Evolutionary conservation across 306 rosid genomes (phyloP), one percentile per base, ranked within the genome.

Genomic region (Quillaja saponaria): DNA sequence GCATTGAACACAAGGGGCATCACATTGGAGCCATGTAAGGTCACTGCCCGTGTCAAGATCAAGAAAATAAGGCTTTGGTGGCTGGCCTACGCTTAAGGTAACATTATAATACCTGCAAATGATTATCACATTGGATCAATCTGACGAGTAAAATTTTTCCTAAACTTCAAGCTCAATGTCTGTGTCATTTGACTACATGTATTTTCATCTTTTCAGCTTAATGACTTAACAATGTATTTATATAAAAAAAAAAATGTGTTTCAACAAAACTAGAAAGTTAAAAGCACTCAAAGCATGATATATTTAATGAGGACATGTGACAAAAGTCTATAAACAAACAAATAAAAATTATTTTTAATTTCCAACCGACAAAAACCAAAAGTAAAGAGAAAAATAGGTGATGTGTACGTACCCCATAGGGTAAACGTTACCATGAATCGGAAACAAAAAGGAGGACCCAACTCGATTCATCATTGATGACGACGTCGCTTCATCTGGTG

Each of bases 21-120:
- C 91, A 74, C 97, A 91, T 79, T 88, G 97, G 66, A 91, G 96
- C 97, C 97, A 91, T 55, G 97, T 88, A 68, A 91, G 96, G 71
- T 91, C 97, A 76, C 97, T 91, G 28, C 97, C 97, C 0, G 96
- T 88, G 75, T 91, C 97, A 35, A 94, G 76, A 78, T 91, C 97
- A 31, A 91, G 76, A 84, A 80, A 91, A 67, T 85, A 91, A 6
- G 95, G 91, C 81, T 78, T 91, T 52, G 96, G 78, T 49, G 95
- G 88, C 69, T 85, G 91, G 13, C 97, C 97, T 12, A 91, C 69
- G 74, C 71, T 72, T n/a, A 91, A 67, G 47, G 97, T 88, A 41
- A 88, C 88, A 71, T 91, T 91, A 60, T 88, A 91, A 69, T 72
- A 82, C 75, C 97, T 91, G 82, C 68, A 79, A 74, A 73, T n/a